phyloP scores from a whole-genome alignment of 2,329 filamentous ascomycete genomes.

The Neopestalotiopsis rosae region DNA sequence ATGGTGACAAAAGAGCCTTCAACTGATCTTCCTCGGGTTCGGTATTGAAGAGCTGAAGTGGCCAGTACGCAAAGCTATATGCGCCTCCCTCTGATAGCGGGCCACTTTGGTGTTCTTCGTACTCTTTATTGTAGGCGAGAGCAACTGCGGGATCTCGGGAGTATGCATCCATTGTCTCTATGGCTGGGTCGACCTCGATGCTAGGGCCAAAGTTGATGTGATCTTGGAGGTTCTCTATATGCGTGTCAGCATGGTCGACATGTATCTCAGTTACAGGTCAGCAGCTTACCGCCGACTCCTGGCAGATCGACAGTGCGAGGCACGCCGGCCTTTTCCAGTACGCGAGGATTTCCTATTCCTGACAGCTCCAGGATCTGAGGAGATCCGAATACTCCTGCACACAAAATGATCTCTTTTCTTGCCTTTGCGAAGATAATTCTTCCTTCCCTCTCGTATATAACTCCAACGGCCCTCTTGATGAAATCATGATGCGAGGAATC shows the following conservation, averaged over 20 bases:
- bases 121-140: neutral
- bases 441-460: conserved; percentile 17
- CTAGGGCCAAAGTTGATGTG: conserved; percentile 25
- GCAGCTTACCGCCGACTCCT: conserved; percentile 42
- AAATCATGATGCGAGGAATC: neutral
- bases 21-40: neutral
- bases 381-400: conserved; percentile 46
- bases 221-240: conserved; percentile 34
- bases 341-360: conserved; percentile 41
- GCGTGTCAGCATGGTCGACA: neutral
- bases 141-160: neutral
- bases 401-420: conserved; percentile 47
- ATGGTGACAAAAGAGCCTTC: neutral
- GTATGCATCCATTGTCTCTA: neutral
- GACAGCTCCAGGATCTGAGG: conserved; percentile 50
- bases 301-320: conserved; percentile 39
- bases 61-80: conserved; percentile 2
- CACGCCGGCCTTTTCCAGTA: conserved; percentile 39
- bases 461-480: neutral
- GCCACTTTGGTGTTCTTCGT: neutral
- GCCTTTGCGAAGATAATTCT: conserved; percentile 27
- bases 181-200: neutral
- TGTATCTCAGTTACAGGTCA: neutral
- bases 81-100: neutral
- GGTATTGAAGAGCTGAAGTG: neutral